Evolutionary conservation across 352 stramenopile genomes (phyloP).

Genomic region (Peronospora belbahrii): DNA sequence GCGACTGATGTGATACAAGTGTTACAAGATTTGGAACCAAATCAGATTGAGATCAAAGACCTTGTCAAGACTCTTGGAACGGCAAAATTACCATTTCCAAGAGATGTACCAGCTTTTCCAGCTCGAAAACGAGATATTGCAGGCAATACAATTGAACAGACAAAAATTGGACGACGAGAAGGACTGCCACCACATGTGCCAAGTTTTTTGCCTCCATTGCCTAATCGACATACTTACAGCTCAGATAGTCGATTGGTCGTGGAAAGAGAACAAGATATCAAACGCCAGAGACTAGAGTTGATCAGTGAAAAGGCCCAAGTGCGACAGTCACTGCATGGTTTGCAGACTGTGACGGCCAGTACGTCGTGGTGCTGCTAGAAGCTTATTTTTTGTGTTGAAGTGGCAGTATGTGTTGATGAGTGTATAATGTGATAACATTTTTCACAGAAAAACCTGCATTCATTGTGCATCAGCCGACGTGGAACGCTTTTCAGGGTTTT

Average conservation of each 20-base stretch:
- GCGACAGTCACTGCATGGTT: constrained; percentile 44
- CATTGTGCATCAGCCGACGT: constrained; percentile 37
- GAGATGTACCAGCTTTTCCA: constrained; percentile 46
- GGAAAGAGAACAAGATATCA: constrained; percentile 44
- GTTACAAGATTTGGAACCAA: constrained; percentile 38
- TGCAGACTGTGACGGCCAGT: constrained; percentile 38
- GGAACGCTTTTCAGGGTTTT: constrained; percentile 44
- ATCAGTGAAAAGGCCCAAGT: constrained; percentile 55
- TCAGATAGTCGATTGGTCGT: constrained; percentile 46
- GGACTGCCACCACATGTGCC: constrained; percentile 40
- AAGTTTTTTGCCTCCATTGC: constrained; percentile 42
- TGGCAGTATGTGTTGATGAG: not conserved
- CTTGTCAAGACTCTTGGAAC: constrained; percentile 47
- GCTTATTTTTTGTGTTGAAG: not conserved
- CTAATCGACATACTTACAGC: constrained; percentile 54
- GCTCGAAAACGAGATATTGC: constrained; percentile 40
- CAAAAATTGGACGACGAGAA: constrained; percentile 48
- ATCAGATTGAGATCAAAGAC: constrained; percentile 37
- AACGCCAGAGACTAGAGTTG: constrained; percentile 43
- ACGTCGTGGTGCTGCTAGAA: constrained; percentile 5
- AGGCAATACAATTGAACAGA: constrained; percentile 43
- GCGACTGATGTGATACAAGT: constrained; percentile 41
- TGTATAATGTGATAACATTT: not conserved
- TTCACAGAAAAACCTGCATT: constrained; percentile 33
- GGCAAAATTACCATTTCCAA: constrained; percentile 42